These are phyloP conservation scores for Zoysia matrella DNA, from an alignment of 202 grass and related monocot genomes.

Conservation along the genomic window DNA sequence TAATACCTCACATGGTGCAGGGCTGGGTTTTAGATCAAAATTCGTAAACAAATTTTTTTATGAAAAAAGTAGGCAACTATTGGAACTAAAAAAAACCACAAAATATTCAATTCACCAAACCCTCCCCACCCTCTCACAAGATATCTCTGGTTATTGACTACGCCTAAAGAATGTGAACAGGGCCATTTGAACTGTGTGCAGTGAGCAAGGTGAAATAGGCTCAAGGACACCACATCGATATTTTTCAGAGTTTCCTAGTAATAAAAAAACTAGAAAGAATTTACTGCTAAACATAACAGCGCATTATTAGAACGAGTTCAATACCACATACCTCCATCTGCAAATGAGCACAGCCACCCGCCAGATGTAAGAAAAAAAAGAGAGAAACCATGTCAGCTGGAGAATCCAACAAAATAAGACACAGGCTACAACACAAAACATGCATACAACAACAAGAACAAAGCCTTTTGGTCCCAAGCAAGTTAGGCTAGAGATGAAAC, in stretches of 20 bases:
- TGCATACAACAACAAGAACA: background rate
- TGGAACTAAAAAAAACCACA: constrained; percentile 7
- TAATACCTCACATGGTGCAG: background rate
- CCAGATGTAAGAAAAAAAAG: constrained; percentile 29
- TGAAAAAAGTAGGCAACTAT: background rate
- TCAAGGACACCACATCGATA: background rate
- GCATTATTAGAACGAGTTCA: constrained; percentile 22
- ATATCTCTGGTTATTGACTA: background rate
- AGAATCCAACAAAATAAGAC: constrained; percentile 12
- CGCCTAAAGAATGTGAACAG: constrained; percentile 6
- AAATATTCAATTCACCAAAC: background rate
- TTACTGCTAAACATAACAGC: background rate
- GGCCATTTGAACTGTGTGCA: constrained; percentile 25
- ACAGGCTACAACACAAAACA: background rate
- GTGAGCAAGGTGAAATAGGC: background rate
- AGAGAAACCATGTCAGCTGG: constrained; percentile 33
- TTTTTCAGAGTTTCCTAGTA: background rate
- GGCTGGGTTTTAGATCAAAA: background rate
- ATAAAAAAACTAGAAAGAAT: background rate
- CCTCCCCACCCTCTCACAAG: background rate
- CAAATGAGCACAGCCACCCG: constrained; percentile 31
- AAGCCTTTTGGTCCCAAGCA: too few relatives aligned
- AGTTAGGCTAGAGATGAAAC: too few relatives aligned
- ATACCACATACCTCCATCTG: constrained; percentile 84
- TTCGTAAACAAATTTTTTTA: background rate